A percentile compares a stretch with the other conserved stretches of the same genome.
phyloP scores from a whole-genome alignment of 2,329 filamentous ascomycete genomes.

The Plenodomus biglobosus region DNA sequence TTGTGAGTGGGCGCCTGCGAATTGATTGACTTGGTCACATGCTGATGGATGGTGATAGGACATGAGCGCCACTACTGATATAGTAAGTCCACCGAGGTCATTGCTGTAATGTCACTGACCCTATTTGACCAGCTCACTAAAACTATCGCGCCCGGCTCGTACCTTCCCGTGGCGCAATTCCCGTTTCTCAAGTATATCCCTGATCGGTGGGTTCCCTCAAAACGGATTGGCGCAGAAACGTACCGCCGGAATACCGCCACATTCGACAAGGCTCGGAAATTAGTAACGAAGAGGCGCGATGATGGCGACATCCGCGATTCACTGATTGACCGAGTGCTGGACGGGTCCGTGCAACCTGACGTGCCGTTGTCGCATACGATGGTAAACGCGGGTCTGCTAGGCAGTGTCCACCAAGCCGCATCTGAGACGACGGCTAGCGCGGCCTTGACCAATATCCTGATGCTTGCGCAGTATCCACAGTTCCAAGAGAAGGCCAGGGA shows the following conservation, averaged over 20 bases:
- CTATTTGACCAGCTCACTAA: constrained; percentile 8
- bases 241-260: constrained; percentile 12
- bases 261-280: constrained; percentile 23
- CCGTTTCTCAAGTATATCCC: constrained; percentile 29
- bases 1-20: neutral
- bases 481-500: constrained; percentile 24
- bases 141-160: constrained; percentile 22
- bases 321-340: constrained; percentile 29
- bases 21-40: neutral
- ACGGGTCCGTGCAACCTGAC: constrained; percentile 7
- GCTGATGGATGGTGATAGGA: neutral
- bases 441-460: constrained; percentile 24
- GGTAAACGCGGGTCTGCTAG: constrained; percentile 12
- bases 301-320: constrained; percentile 25
- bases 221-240: constrained; percentile 16
- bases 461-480: constrained; percentile 25
- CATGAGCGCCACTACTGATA: neutral
- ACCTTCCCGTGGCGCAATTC: constrained; percentile 26
- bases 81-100: neutral
- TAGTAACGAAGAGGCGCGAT: constrained; percentile 20
- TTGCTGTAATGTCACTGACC: constrained; percentile 1
- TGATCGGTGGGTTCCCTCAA: constrained; percentile 14
- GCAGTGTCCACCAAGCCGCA: constrained; percentile 3
- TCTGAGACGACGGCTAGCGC: constrained; percentile 24
- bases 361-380: neutral